phyloP scores from a whole-genome alignment of 192 early-diverging fungal genomes.

The Gaertneriomyces sp. region DNA sequence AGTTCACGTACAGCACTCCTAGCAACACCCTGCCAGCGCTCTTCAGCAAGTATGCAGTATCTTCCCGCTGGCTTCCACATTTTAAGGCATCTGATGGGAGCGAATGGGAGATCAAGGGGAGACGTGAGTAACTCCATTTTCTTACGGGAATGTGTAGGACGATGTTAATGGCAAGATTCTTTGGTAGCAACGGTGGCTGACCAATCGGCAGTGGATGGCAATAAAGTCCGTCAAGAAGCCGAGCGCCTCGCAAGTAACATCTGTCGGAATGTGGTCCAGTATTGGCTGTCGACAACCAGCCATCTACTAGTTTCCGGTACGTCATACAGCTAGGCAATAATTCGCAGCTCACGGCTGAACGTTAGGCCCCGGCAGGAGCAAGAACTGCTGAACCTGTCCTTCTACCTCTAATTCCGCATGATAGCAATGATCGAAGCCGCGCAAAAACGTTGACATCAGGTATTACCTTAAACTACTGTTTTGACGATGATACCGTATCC shows the following conservation, averaged over 20 bases:
- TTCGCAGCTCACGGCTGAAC: neutral
- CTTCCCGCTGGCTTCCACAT: neutral
- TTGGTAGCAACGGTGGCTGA: neutral
- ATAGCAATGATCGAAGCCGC: neutral
- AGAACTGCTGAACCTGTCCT: neutral
- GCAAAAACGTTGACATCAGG: neutral
- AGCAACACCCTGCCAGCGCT: neutral
- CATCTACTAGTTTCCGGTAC: neutral
- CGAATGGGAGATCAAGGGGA: neutral
- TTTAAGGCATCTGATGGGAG: neutral
- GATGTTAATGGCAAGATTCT: neutral
- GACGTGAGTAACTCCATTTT: neutral
- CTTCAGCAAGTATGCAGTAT: neutral
- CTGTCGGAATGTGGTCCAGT: constrained; percentile 54
- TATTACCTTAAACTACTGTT: neutral
- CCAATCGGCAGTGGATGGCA: constrained; percentile 2
- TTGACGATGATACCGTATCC: neutral
- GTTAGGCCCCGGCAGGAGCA: neutral
- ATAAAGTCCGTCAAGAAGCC: constrained; percentile 29
- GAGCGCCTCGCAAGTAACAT: constrained; percentile 43
- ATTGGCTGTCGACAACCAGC: constrained; percentile 38
- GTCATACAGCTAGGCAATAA: constrained; percentile 1
- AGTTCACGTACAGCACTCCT: constrained; percentile 1
- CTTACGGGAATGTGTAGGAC: neutral
- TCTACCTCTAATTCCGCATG: neutral